Conservation (phyloP, 1,139 yeast species). For the Casaregolazyma suthepensis region DNA sequence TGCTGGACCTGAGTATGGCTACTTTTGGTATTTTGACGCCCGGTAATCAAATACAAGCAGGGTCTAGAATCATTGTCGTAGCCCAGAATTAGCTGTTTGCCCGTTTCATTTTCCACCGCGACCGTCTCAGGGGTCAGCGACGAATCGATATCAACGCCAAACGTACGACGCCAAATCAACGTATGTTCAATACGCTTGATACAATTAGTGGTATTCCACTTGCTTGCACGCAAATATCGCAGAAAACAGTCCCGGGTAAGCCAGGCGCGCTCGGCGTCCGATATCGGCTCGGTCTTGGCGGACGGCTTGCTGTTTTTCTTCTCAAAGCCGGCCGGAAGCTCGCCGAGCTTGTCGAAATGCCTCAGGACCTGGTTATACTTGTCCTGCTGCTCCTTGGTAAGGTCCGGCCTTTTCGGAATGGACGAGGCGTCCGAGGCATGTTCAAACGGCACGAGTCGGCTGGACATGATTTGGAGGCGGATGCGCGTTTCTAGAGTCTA, state of each 20-base stretch:
- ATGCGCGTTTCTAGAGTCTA: neutral
- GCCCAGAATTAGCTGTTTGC: conserved; percentile 84
- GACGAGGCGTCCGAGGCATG: conserved; percentile 32
- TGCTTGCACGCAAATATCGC: conserved; percentile 84
- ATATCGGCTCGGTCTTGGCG: conserved; percentile 33
- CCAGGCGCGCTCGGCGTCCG: conserved; percentile 76
- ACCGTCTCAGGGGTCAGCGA: conserved; percentile 58
- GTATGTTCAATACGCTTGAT: conserved; percentile 70
- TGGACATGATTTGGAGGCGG: neutral
- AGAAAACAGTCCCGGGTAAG: conserved; percentile 81
- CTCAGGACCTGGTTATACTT: conserved; percentile 55
- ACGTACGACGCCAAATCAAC: conserved; percentile 85
- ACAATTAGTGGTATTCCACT: conserved; percentile 72
- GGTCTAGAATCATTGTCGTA: conserved; percentile 87
- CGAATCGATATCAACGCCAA: conserved; percentile 64
- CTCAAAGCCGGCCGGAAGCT: conserved; percentile 34
- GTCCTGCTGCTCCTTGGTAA: conserved; percentile 49
- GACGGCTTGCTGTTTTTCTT: conserved; percentile 11
- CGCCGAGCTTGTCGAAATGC: conserved; percentile 48
- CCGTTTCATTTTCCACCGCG: conserved; percentile 70
- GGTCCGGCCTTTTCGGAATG: conserved; percentile 46
- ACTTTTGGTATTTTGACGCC: conserved; percentile 86
- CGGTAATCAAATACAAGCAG: conserved; percentile 81
- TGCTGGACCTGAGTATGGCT: conserved; percentile 88
- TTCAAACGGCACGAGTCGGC: conserved; percentile 22